Percentiles rank a stretch among this genome's conserved stretches.
phyloP scores from a whole-genome alignment of 2,329 filamentous ascomycete species.

The Aspergillus sp. region DNA sequence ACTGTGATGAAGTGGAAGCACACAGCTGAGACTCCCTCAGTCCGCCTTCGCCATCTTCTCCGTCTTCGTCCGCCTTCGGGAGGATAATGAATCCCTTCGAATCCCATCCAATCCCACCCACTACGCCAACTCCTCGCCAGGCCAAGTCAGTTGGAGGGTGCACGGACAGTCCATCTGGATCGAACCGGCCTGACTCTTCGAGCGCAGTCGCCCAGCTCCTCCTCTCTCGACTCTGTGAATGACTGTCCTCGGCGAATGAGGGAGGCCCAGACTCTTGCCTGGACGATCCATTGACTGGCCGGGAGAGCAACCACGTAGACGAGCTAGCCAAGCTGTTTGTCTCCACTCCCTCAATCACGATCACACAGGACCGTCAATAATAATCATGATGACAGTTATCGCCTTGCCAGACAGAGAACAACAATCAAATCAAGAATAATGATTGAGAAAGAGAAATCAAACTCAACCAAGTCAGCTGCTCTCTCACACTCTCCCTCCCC shows the following conservation, averaged over 20 bases:
- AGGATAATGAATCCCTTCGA: background rate
- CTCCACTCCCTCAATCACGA: background rate
- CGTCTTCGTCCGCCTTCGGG: background rate
- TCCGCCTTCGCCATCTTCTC: too few relatives aligned
- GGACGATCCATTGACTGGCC: slow-evolving; percentile 22
- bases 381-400: background rate
- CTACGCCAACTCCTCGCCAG: too few relatives aligned
- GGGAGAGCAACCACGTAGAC: slow-evolving; percentile 23
- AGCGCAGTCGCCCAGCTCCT: too few relatives aligned
- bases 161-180: too few relatives aligned
- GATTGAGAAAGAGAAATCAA: background rate
- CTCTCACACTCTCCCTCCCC: background rate
- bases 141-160: too few relatives aligned
- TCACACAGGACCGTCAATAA: background rate
- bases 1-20: background rate
- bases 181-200: background rate
- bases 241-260: too few relatives aligned
- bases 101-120: background rate
- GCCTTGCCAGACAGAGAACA: too few relatives aligned
- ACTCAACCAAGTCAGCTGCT: background rate
- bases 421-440: too few relatives aligned
- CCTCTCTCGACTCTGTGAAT: background rate
- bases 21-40: too few relatives aligned
- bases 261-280: background rate
- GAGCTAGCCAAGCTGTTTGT: background rate